phyloP scores from a whole-genome alignment of 345 rosid species.

The Lenwebbia sp. region DNA sequence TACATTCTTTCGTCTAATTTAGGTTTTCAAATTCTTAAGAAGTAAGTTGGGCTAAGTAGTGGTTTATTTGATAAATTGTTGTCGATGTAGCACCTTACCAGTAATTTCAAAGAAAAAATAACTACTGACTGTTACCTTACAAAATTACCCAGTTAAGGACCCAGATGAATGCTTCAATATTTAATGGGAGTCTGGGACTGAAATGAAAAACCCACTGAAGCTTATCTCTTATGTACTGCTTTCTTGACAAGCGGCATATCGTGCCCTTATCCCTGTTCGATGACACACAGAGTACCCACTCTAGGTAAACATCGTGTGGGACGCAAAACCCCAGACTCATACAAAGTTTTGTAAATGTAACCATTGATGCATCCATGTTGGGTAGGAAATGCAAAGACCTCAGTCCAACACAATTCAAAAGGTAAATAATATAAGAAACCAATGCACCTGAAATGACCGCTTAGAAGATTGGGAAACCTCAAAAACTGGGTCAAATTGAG shows the following conservation, averaged over 20 bases:
- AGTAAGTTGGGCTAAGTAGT: neutral
- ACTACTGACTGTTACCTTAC: neutral
- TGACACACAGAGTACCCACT: neutral
- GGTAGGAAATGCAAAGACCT: neutral
- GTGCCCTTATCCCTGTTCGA: neutral
- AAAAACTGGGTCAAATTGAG: conserved; percentile 79
- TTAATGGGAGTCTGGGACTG: neutral
- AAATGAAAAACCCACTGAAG: neutral
- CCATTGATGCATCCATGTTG: neutral
- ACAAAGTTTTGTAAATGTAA: neutral
- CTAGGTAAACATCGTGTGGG: neutral
- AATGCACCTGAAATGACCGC: conserved; percentile 67
- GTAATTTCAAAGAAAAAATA: neutral
- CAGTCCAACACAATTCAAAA: neutral
- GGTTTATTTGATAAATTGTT: neutral
- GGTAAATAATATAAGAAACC: neutral
- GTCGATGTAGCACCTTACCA: neutral
- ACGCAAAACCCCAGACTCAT: neutral
- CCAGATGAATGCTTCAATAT: neutral
- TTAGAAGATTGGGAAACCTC: conserved; percentile 91
- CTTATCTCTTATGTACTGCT: neutral
- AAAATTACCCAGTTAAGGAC: neutral
- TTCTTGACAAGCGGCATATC: neutral
- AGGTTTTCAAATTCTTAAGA: neutral
- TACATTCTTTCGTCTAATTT: neutral